Base-by-base conservation (phyloP, 2,329 filamentous ascomycete genomes). In the Talaromyces amestolkiae region DNA sequence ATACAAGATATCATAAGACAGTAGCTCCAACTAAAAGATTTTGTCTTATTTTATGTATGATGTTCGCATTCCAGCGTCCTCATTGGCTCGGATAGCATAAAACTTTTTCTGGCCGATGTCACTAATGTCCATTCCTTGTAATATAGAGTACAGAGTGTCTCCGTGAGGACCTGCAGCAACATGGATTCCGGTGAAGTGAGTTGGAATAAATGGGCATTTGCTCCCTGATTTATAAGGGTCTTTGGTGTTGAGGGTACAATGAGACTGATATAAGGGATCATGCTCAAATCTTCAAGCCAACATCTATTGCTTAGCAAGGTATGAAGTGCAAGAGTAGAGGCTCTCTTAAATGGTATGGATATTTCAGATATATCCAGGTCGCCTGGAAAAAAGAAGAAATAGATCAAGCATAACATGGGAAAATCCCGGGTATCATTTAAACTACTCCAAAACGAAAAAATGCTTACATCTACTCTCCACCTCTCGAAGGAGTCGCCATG, bases 381-480 rank as follows among this genome's bases (percentile, higher is more conserved):
- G 27, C 27, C 35, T 11, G 13, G 8, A 37, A 37, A 37, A 1
- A 37, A 37, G 35, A 11, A 37, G 35, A 33, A 54, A n/a, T 1
- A 15, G n/a, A 27, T 37, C n/a, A 56, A 39, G 31, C 33, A 59
- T 22, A 59, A 59, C 56, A 19, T 45, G 56, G 56, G 56, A 43
- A 3, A 31, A 3, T 33, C 61, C 61, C 49, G 61, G 61, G 61
- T 61, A 63, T 49, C 47, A 61, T 61, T 51, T 33, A 66, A 63
- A 63, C 47, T 22, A 49, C 17, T 56, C 15, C 17, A 53, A 61
- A 56, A 54, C n/a, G 37, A 53, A 60, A 4, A 65, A 72, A 54
- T 66, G 56, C 65, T 9, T 67, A 65, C 74, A 75, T 49, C 68
- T 74, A 70, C 77, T 81, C 69, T 74, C 76, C 69, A 69, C 76